Percentiles rank a stretch among this genome's conserved stretches.
These are phyloP conservation scores for Saccharomyces hybrid DNA, from an alignment of 1,139 yeast genomes.

Conservation along the genomic window DNA sequence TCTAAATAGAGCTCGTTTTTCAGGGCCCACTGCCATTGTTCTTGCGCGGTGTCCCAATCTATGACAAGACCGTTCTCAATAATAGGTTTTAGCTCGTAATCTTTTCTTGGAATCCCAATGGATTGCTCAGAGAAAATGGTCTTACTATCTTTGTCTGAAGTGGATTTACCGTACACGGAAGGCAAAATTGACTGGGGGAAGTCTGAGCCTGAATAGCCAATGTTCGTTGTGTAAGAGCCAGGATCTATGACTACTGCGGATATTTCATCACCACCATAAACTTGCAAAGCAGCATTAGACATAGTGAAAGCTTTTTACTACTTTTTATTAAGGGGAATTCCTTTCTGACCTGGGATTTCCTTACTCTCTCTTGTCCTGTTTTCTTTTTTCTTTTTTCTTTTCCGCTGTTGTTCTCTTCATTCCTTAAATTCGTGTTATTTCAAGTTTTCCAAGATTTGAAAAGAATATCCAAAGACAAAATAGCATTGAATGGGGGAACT, in stretches of 20 bases:
- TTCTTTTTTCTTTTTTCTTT: background rate
- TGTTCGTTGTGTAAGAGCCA: conserved; percentile 74
- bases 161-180: conserved; percentile 42
- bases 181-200: conserved; percentile 73
- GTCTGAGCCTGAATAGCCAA: conserved; percentile 94
- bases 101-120: conserved; percentile 46
- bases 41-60: conserved; percentile 73
- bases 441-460: background rate
- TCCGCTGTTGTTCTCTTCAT: background rate
- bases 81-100: conserved; percentile 50
- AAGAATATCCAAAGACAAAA: too few relatives aligned
- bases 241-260: conserved; percentile 89
- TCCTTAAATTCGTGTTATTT: background rate
- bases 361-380: too few relatives aligned
- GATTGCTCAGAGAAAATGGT: conserved; percentile 46
- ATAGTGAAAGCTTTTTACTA: conserved; percentile 6
- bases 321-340: too few relatives aligned
- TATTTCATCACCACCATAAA: conserved; percentile 71
- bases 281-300: conserved; percentile 33
- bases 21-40: conserved; percentile 54
- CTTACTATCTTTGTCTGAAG: conserved; percentile 13
- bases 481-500: background rate
- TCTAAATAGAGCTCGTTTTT: conserved; percentile 22
- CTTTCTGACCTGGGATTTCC: too few relatives aligned
- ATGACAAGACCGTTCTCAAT: conserved; percentile 50